phyloP scores from a whole-genome alignment of 179 eudicot species.

The Camellia oleifera region DNA sequence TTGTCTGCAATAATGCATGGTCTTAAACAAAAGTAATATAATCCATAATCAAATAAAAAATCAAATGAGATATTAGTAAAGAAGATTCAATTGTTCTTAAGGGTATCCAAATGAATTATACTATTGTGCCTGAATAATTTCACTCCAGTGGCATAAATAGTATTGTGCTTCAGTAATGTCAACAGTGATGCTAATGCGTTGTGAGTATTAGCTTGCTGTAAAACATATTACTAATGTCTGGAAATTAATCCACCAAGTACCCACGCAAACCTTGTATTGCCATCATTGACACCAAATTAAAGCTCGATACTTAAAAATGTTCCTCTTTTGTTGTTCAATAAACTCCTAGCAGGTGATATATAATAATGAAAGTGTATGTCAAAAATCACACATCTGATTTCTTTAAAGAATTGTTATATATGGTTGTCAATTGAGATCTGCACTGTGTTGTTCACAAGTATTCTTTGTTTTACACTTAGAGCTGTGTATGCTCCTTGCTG shows the following conservation, averaged over 20 bases:
- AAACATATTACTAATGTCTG: background rate
- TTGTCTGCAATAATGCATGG: background rate
- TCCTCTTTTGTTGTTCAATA: constrained; percentile 2
- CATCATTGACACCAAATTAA: background rate
- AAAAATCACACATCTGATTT: background rate
- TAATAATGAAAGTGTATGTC: background rate
- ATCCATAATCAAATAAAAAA: too few relatives aligned
- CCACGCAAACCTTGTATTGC: background rate
- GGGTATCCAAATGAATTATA: background rate
- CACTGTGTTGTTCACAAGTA: background rate
- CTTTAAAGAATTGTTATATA: background rate
- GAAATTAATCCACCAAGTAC: background rate
- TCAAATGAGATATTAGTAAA: background rate
- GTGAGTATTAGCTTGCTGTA: background rate
- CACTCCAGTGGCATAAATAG: background rate
- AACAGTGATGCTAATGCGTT: background rate
- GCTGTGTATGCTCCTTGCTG: background rate
- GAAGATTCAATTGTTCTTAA: background rate
- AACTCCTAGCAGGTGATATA: background rate
- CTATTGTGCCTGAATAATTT: background rate
- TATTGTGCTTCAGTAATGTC: background rate
- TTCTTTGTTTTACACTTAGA: background rate
- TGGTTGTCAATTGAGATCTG: background rate
- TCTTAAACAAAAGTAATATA: background rate
- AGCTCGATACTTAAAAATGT: background rate